Conservation (phyloP, 768 basidiomycete species). For the Psilocybe azurescens region DNA sequence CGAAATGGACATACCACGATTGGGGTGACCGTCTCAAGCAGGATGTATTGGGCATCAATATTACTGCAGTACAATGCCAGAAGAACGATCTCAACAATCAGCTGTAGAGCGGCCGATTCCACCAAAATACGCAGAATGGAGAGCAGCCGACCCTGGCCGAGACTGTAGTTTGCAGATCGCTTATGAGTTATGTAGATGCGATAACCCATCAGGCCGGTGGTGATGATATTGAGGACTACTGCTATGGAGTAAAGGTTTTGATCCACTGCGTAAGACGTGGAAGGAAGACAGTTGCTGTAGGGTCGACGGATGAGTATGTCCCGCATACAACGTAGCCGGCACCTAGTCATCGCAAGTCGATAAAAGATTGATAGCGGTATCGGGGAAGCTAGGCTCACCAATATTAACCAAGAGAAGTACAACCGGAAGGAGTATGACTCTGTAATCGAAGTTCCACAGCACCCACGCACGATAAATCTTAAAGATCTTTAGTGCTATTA, state of each 20-base stretch:
- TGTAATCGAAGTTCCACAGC: conserved; percentile 3
- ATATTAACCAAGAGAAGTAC: conserved; percentile 4
- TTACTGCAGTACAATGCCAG: conserved; percentile 1
- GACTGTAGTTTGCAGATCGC: background rate
- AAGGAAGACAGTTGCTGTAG: conserved; percentile 1
- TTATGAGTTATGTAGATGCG: conserved; percentile 2
- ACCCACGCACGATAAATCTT: conserved; percentile 12
- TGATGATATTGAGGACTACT: conserved; percentile 1
- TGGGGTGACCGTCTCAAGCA: background rate
- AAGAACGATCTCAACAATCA: conserved; percentile 1
- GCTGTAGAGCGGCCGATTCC: conserved; percentile 1
- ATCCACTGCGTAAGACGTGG: conserved; percentile 4
- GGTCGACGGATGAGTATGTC: conserved; percentile 1
- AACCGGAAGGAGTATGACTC: background rate
- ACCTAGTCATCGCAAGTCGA: background rate
- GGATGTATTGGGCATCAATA: background rate
- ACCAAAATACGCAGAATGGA: background rate
- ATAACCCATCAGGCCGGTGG: conserved; percentile 1
- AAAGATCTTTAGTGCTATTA: too few relatives aligned
- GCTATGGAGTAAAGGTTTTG: conserved; percentile 3
- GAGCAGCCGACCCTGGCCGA: background rate
- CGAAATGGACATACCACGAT: background rate
- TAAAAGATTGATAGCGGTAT: background rate
- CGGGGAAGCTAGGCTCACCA: background rate
- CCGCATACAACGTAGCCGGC: conserved; percentile 5